Percentiles rank a stretch among this genome's conserved stretches.
phyloP scores from a whole-genome alignment of 805 yeast species.

The Candida schatavii region DNA sequence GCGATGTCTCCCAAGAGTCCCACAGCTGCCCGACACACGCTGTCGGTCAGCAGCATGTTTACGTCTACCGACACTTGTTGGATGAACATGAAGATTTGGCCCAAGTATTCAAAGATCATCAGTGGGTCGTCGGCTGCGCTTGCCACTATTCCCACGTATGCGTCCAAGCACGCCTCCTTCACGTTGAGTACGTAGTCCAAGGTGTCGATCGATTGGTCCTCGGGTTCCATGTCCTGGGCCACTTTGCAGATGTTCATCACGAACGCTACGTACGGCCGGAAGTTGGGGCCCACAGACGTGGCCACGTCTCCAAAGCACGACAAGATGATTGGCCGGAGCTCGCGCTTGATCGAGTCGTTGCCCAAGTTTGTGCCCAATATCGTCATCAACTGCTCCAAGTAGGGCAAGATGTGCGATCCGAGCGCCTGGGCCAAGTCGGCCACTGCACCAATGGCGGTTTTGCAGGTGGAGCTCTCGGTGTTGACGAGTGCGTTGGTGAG shows the following conservation, averaged over 20 bases:
- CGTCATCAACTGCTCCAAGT: slow-evolving; percentile 78
- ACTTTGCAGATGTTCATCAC: slow-evolving; percentile 76
- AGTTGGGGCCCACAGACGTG: slow-evolving; percentile 74
- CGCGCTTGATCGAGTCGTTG: slow-evolving; percentile 66
- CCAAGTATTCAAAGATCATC: slow-evolving; percentile 60
- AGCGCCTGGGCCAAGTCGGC: slow-evolving; percentile 92
- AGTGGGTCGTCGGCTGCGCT: slow-evolving; percentile 75
- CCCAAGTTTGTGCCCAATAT: slow-evolving; percentile 74
- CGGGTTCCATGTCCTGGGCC: slow-evolving; percentile 61
- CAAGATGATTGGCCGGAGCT: slow-evolving; percentile 80
- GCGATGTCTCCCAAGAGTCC: slow-evolving; percentile 94
- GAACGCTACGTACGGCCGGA: slow-evolving; percentile 71
- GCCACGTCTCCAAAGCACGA: slow-evolving; percentile 97
- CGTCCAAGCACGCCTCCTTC: slow-evolving; percentile 88
- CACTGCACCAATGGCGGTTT: slow-evolving; percentile 90
- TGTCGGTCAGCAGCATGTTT: slow-evolving; percentile 58
- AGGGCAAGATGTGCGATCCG: slow-evolving; percentile 69
- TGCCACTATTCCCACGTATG: slow-evolving; percentile 92
- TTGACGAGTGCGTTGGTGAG: slow-evolving; percentile 76
- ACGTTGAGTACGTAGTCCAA: slow-evolving; percentile 70
- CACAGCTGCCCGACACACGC: slow-evolving; percentile 76
- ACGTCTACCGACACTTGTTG: slow-evolving; percentile 57
- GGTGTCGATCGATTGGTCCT: slow-evolving; percentile 69
- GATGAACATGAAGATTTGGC: slow-evolving; percentile 69
- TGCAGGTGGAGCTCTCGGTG: slow-evolving; percentile 78